Conservation (phyloP, 495 filamentous ascomycete species). For the Talaromyces thailandensis region DNA sequence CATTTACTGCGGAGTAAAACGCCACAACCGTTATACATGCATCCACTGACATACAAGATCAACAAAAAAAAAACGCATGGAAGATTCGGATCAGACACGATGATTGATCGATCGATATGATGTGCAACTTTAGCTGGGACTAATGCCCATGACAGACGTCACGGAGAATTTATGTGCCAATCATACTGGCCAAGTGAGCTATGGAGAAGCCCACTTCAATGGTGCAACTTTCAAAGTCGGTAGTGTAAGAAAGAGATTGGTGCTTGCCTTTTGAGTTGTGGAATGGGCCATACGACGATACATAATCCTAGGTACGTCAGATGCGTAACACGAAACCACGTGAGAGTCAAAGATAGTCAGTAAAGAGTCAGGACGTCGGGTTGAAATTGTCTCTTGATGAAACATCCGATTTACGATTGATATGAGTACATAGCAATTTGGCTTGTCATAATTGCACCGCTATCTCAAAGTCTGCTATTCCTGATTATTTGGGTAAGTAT, state of each 20-base stretch:
- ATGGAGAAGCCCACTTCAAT: not conserved
- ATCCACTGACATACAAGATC: not conserved
- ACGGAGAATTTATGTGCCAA: slow-evolving; percentile 1
- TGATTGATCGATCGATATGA: not conserved
- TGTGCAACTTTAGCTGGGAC: too few species aligned
- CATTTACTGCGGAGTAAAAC: not conserved
- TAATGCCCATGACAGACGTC: not conserved
- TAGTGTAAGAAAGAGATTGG: not conserved
- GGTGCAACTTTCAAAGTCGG: not conserved
- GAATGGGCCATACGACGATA: not conserved
- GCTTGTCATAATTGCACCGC: not conserved
- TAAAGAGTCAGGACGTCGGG: too few species aligned
- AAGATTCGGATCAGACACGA: not conserved
- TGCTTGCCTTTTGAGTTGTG: not conserved
- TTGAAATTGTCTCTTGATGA: not conserved
- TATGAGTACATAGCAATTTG: not conserved
- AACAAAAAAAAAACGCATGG: not conserved
- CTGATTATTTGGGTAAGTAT: not conserved
- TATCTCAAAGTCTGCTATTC: not conserved
- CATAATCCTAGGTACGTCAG: not conserved
- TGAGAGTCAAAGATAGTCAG: not conserved
- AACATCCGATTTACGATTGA: not conserved
- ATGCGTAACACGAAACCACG: not conserved
- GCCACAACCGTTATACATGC: not conserved
- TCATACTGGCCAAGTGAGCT: not conserved